Evolutionary conservation across 2,329 filamentous ascomycete species (phyloP), one percentile per base, ranked within the genome.

Genomic region (Fusarium sacchari): DNA sequence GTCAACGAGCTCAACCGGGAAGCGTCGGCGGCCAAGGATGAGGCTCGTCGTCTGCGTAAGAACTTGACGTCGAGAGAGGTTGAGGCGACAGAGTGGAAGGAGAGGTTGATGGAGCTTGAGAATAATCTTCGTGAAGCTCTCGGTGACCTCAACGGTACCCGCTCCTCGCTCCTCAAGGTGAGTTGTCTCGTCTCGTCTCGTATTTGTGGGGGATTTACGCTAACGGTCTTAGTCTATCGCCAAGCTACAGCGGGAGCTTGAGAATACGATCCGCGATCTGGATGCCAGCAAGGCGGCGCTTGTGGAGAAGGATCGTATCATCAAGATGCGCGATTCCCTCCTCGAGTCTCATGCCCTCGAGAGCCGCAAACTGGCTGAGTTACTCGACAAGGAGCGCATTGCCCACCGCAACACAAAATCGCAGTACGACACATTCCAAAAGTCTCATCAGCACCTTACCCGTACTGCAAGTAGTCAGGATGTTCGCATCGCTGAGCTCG

Each of bases 1-100:
- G 91, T 98, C 79, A 96, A 97, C 79, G 94, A 98, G 73, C 91
- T 98, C 74, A 98, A 98, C 80, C 88, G 91, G 44, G 95, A 98
- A 82, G 89, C 92, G 30, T 92, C 92, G 10, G 87, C 88, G 34
- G 91, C 94, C 71, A 97, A 96, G 84, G 96, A 98, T 71, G 96
- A 98, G 79, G 89, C 91, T 32, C 89, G 95, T 72, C 90, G 90
- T 78, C 86, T 98, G 74, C 92, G 94, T 79, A 96, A 97, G 87
- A 94, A 86, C 76, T 86, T 98, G 52, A 93, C 92, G 18, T 91
- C 91, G 55, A 91, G 94, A 61, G 95, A 98, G 81, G 92, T 96
- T 55, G 96, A 98, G 81, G 94, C 94, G 14, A 91, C 91, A 15
- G 93, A 95, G 73, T 98, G 94, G 93, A 97, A 96, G 84, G 94